A percentile compares a stretch with the other conserved stretches of the same genome.
Conservation (phyloP, 2,329 filamentous ascomycete species). For the Pseudogymnoascus sp. region DNA sequence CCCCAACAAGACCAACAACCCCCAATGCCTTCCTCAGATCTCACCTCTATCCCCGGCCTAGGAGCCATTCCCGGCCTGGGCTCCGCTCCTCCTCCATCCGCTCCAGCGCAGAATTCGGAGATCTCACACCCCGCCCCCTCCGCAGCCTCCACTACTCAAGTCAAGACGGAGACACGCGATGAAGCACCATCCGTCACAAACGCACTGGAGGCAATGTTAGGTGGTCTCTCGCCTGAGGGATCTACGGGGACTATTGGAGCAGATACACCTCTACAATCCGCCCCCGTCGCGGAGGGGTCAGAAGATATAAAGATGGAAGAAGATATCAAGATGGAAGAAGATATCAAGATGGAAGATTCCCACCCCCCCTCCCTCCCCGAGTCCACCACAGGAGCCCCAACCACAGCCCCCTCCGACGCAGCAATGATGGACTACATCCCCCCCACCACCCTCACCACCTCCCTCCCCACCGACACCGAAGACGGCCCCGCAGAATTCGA, state of each 20-base stretch:
- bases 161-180: background rate
- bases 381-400: too few species aligned
- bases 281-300: background rate
- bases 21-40: background rate
- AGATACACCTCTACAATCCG: background rate
- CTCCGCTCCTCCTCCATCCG: background rate
- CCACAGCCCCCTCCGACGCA: background rate
- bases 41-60: background rate
- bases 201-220: constrained; percentile 10
- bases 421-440: background rate
- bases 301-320: constrained; percentile 7
- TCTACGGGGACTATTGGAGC: background rate
- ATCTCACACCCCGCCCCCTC: background rate
- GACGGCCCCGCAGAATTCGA: constrained; percentile 76
- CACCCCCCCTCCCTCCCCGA: background rate
- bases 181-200: constrained; percentile 7
- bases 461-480: background rate
- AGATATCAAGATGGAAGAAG: constrained; percentile 6
- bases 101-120: background rate
- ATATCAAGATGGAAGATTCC: constrained; percentile 2
- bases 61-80: background rate
- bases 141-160: background rate
- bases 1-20: background rate
- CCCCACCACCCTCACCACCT: constrained; percentile 2
- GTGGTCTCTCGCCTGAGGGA: background rate